phyloP scores from a whole-genome alignment of 306 rosid genomes.

The Glycyrrhiza uralensis region DNA sequence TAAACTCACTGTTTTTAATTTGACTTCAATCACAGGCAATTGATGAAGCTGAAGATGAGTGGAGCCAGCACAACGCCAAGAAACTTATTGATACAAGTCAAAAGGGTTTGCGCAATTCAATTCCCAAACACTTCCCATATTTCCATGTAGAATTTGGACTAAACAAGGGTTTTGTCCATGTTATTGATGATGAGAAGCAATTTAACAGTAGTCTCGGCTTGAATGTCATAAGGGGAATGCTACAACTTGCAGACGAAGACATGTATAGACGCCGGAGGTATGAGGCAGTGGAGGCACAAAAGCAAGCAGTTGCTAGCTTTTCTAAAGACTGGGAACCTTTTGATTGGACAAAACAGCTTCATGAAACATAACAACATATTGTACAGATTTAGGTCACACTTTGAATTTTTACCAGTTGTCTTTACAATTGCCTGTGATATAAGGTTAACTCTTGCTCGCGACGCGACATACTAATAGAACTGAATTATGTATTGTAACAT shows the following conservation, averaged over 20 bases:
- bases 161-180: constrained; percentile 77
- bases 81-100: constrained; percentile 74
- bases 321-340: constrained; percentile 60
- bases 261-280: constrained; percentile 66
- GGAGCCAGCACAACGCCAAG: constrained; percentile 94
- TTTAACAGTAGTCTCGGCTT: constrained; percentile 68
- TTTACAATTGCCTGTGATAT: background rate
- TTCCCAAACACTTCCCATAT: constrained; percentile 75
- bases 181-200: constrained; percentile 74
- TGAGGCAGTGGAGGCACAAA: constrained; percentile 58
- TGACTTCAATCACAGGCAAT: constrained; percentile 58
- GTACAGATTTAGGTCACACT: background rate
- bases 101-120: constrained; percentile 77
- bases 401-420: background rate
- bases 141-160: constrained; percentile 88
- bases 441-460: background rate
- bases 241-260: constrained; percentile 68
- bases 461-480: background rate
- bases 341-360: constrained; percentile 85
- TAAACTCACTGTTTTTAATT: background rate
- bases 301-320: constrained; percentile 62
- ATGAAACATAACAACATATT: constrained; percentile 14
- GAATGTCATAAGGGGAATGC: constrained; percentile 85
- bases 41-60: constrained; percentile 90
- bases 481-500: background rate